Base-by-base conservation (phyloP, 2,329 filamentous ascomycete species). In the Cercospora janseana region DNA sequence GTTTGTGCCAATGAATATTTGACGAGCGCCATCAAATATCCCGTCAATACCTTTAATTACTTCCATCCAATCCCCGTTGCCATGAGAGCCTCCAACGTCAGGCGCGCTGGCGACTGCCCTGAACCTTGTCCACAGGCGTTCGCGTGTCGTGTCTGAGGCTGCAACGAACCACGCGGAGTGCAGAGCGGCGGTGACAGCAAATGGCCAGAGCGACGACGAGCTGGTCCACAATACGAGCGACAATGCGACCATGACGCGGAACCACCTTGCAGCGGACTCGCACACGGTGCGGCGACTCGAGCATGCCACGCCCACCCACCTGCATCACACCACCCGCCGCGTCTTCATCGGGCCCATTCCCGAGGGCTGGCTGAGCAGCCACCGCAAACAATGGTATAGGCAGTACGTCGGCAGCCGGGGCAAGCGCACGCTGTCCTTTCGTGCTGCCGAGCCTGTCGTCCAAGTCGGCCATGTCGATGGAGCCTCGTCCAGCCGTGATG, bases 301-400 rank as follows among this genome's bases (percentile, higher is more conserved):
- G 70, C 79, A 85, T 73, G 78, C 80, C 41, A 80, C 78, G 34
- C 74, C 80, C 18, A 75, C 79, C 52, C 82, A 85, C 61, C 68
- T 85, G 31, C 76, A 84, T 66, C 69, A 81, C 58, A 85, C 82
- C 5, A 79, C 75, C 44, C 74, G 78, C 47, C 78, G 82, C 47
- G 79, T 78, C 67, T 85, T 85, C 67, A 81, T 85, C 51, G 82
- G 82, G 1, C 82, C 82, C 27, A 80, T 85, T 27, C 82, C 82
- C 35, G 78, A 81, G 59, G 80, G 79, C 49, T 85, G 82, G 82
- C 72, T 84, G 46, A 79, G 79, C 59, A 79, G 76, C 53, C 79
- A 84, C 64, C 74, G 80, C 45, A 81, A 81, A 60, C 75, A 79
- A 51, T 85, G 82, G 82, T 84, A 83, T 67, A 78, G 72, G 58